A percentile compares a stretch with the other conserved stretches of the same genome.
Conservation (phyloP, 305 asterid species). For the Petunia hybrid region DNA sequence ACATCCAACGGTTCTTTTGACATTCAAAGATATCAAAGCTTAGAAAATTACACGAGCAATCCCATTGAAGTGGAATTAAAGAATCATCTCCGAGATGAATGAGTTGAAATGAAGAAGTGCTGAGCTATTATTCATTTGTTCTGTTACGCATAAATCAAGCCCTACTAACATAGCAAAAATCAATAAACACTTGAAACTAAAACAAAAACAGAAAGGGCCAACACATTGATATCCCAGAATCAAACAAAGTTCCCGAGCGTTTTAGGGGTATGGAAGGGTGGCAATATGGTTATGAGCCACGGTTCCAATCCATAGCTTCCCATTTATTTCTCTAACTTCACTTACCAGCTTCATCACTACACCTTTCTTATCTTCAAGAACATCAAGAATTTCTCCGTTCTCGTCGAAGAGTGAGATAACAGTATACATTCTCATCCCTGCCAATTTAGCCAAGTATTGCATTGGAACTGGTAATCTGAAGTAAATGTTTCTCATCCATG, state of each 20-base stretch:
- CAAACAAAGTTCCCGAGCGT: too few relatives aligned
- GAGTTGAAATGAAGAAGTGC: too few relatives aligned
- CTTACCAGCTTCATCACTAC: conserved; percentile 85
- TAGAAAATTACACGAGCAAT: too few relatives aligned
- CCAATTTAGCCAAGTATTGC: conserved; percentile 65
- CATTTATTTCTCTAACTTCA: conserved; percentile 81
- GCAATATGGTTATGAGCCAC: conserved; percentile 54
- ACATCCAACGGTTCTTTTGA: too few relatives aligned
- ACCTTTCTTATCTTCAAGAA: conserved; percentile 61
- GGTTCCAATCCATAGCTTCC: conserved; percentile 65
- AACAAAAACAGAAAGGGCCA: too few relatives aligned
- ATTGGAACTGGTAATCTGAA: conserved; percentile 81
- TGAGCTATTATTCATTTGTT: not conserved
- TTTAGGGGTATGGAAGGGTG: conserved; percentile 42
- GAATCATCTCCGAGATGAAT: too few relatives aligned
- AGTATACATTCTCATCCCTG: conserved; percentile 79
- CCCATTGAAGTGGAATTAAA: too few relatives aligned
- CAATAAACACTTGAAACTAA: too few relatives aligned
- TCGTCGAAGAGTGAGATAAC: conserved; percentile 66
- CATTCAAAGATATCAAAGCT: too few relatives aligned
- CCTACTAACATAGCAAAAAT: too few relatives aligned
- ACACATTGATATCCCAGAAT: too few relatives aligned
- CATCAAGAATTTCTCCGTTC: conserved; percentile 78
- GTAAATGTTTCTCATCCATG: conserved; percentile 80
- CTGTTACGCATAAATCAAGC: conserved; percentile 6